Conservation (phyloP, 1,284 basidiomycete species). For the Leccinum subspadiceum region DNA sequence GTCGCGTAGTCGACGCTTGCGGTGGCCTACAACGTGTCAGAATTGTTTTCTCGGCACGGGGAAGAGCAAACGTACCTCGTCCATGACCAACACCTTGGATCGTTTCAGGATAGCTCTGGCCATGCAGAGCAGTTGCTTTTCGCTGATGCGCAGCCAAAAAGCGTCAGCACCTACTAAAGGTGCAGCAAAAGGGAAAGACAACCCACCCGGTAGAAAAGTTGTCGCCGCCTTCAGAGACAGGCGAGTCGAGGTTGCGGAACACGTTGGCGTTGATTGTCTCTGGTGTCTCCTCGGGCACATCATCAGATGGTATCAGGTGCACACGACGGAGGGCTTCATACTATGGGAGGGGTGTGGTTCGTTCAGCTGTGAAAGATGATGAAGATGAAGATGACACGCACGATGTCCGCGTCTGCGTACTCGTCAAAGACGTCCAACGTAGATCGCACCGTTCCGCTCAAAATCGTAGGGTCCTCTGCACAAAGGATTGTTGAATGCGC, state of each 20-base stretch:
- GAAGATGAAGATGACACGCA: constrained; percentile 34
- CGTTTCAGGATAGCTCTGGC: constrained; percentile 60
- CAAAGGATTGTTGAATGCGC: neutral
- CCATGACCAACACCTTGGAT: constrained; percentile 60
- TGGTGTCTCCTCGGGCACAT: constrained; percentile 40
- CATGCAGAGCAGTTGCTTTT: constrained; percentile 68
- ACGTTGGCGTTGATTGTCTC: constrained; percentile 74
- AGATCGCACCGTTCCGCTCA: constrained; percentile 83
- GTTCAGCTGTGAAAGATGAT: constrained; percentile 3
- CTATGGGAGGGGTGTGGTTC: constrained; percentile 35
- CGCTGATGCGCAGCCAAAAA: constrained; percentile 25
- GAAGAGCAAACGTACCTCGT: constrained; percentile 39
- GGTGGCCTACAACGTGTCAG: constrained; percentile 19
- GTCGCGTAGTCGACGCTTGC: too few relatives aligned
- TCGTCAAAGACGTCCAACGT: constrained; percentile 91
- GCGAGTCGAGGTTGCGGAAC: constrained; percentile 82
- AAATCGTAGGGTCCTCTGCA: constrained; percentile 85
- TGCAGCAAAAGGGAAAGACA: neutral
- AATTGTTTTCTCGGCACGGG: neutral
- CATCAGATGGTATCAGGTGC: constrained; percentile 73
- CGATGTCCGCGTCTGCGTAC: constrained; percentile 84
- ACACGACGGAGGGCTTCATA: constrained; percentile 88
- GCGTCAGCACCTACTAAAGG: neutral
- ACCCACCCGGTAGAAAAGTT: constrained; percentile 48
- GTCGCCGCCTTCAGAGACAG: constrained; percentile 73